Evolutionary conservation across 768 basidiomycete genomes (phyloP).

Genomic region (Zangia roseola): DNA sequence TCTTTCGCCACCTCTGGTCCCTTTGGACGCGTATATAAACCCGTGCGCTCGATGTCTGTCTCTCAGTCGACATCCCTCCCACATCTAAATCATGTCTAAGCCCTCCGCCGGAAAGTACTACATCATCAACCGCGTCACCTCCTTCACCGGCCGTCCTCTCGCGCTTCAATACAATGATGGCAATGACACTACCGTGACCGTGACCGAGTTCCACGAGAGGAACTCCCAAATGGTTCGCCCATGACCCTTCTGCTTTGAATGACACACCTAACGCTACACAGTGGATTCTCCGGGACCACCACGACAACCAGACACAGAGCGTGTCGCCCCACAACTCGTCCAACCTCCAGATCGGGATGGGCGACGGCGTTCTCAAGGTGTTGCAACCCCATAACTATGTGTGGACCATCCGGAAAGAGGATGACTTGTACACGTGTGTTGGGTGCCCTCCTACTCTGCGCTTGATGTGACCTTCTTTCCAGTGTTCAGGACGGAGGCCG

Average conservation of each 20-base stretch:
- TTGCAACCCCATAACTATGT: background rate
- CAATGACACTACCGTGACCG: background rate
- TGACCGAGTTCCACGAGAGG: background rate
- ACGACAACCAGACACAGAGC: background rate
- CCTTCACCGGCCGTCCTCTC: background rate
- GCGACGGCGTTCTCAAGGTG: background rate
- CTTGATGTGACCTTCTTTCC: background rate
- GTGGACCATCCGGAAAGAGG: background rate
- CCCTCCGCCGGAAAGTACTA: background rate
- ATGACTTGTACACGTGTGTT: background rate
- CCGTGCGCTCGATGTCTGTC: too few relatives aligned
- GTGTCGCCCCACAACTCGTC: background rate
- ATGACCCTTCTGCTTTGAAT: too few relatives aligned
- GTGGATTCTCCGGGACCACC: background rate
- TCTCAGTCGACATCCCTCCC: background rate
- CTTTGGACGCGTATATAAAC: background rate
- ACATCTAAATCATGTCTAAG: constrained; percentile 2
- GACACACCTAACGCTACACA: background rate
- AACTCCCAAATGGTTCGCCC: background rate
- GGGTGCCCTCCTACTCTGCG: too few relatives aligned
- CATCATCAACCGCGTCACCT: background rate
- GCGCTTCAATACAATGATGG: background rate
- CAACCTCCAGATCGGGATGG: background rate
- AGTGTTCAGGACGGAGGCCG: background rate
- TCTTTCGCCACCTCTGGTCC: too few relatives aligned